These are phyloP conservation scores for Candida sakaeoensis DNA, from an alignment of 805 yeast genomes.

Conservation along the genomic window DNA sequence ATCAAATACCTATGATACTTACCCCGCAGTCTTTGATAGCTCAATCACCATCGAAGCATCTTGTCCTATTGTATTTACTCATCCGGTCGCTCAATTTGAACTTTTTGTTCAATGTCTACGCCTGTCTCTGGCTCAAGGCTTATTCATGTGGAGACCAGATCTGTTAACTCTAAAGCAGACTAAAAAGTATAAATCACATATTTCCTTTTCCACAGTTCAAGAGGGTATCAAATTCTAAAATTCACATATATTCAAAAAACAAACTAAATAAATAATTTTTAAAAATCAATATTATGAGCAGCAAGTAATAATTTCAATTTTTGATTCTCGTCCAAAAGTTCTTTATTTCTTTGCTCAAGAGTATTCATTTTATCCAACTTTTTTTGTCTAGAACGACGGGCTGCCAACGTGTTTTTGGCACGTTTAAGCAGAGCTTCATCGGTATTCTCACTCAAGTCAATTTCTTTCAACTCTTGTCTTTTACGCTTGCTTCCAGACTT, in stretches of 20 bases:
- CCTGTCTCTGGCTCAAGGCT: too few species aligned
- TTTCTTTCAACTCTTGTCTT: slow-evolving; percentile 67
- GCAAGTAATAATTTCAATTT: slow-evolving; percentile 52
- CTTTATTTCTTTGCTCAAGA: slow-evolving; percentile 74
- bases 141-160: too few species aligned
- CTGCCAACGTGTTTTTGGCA: slow-evolving; percentile 97
- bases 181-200: too few species aligned
- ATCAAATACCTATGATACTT: too few species aligned
- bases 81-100: too few species aligned
- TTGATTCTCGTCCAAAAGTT: slow-evolving; percentile 59
- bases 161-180: too few species aligned
- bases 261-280: neutral
- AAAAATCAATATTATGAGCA: slow-evolving; percentile 17
- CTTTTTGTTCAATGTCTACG: too few species aligned
- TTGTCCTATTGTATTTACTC: too few species aligned
- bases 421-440: slow-evolving; percentile 81
- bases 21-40: too few species aligned
- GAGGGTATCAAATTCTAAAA: neutral
- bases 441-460: slow-evolving; percentile 45
- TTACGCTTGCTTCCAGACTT: slow-evolving; percentile 20
- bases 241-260: neutral
- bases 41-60: too few species aligned
- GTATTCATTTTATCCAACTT: slow-evolving; percentile 85
- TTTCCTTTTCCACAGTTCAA: too few species aligned
- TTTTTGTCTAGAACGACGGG: slow-evolving; percentile 91